Base-by-base conservation (phyloP, 345 rosid genomes). In the Limnanthes douglasii region DNA sequence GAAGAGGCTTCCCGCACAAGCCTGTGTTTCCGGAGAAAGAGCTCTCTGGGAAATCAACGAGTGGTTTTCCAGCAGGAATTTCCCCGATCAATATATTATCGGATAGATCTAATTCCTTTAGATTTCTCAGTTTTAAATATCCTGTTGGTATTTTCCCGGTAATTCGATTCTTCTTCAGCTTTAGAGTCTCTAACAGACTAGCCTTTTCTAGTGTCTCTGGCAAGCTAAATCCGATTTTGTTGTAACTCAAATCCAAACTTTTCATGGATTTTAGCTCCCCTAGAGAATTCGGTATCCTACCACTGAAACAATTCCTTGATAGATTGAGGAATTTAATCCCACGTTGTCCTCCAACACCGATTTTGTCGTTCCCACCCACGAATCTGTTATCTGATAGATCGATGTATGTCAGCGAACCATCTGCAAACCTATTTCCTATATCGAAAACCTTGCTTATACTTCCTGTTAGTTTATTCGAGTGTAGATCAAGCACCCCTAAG, bases 1-100 rank as follows among this genome's bases (percentile, higher is more conserved):
- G 4, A 15, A 68, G 76, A 10, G 81, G 76, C 33, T 62, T 65
- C 43, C 76, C 81, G 7, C 81, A 72, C 50, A 73, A 57, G 15
- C 65, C 81, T 57, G 14, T 54, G 59, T 65, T 73, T 37, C 81
- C 70, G 2, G 56, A 33, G 38, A 52, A 73, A 11, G 63, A 53
- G 32, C 68, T 65, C 18, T 2, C 16, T 10, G 81, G 81, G 17
- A 73, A 73, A 31, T 65, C 40, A 22, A 44, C 48, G 8, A 72
- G 56, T 31, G 81, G 81, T 25, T 56, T 39, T 3, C 81, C 81
- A 0, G 16, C 42, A 0, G 76, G 73, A 24, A 68, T 68, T 45
- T 59, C 20, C 9, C 81, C 81, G 1, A 9, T 73, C 46, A 73
- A 50, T 23, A 65, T 63, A 57, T 72, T 73, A 45, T 62, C 50